Evolutionary conservation across 2,329 filamentous ascomycete genomes (phyloP), one percentile per base, ranked within the genome.

Genomic region (Tothia fuscella): DNA sequence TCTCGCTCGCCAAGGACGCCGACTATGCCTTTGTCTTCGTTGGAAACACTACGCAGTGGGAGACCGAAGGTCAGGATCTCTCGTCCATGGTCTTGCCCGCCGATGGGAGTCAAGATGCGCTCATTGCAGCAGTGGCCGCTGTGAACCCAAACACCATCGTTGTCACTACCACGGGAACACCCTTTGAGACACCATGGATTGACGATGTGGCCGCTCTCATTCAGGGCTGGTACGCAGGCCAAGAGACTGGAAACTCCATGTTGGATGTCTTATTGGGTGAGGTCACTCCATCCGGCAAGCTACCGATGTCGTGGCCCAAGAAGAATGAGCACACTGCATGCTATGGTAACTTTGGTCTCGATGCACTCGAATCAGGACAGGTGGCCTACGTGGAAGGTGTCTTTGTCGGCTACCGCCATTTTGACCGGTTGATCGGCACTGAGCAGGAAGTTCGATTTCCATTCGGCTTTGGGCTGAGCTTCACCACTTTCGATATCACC

Each of bases 191-290:
- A 56, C 68, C 76, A 4, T 85, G 80, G 81, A 79, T 85, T 53
- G 76, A 76, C 0, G 65, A 72, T 24, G 67, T 69, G 20, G 12
- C 9, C 10, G 33, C 32, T 13, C 14, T 37, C 6, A 21, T 38
- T 7, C 35, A 43, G 26, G 32, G n/a, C 17, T 41, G 28, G 28
- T 41, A 41, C 25, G 28, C 88, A 0, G 86, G 87, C 1, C 78
- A 93, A 55, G 87, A 94, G 57, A 87, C 82, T 30, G 88, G 88
- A 6, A 80, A 83, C 46, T 84, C 87, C 0, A 68, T 95, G 5
- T 74, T 76, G 2, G 83, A 93, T 50, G 70, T 94, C 1, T 64
- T 94, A 2, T 84, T 88, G 44, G 88, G 87, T 6, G 72, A 80
- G 17, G 70, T 78, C 12, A 89, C 86, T 51, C 79, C 80, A 0